Percentiles rank a stretch among this genome's conserved stretches.
Conservation (phyloP, 345 rosid species). For the Linum trigynum region DNA sequence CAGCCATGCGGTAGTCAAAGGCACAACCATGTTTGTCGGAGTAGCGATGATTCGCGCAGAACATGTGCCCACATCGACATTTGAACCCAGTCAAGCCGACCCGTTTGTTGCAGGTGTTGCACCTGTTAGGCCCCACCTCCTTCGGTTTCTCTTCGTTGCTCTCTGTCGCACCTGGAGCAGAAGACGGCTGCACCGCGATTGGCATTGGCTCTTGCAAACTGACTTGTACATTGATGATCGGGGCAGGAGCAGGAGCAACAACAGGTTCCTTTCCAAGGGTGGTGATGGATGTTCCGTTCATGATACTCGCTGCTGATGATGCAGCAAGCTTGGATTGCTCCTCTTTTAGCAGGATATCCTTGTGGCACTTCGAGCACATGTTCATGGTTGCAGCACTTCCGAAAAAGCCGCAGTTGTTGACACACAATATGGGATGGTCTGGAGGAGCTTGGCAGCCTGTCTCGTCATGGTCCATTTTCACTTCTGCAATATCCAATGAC, state of each 20-base stretch:
- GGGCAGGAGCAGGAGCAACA: neutral
- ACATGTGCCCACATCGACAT: constrained; percentile 15
- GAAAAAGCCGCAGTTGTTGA: constrained; percentile 15
- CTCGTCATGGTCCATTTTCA: constrained; percentile 15
- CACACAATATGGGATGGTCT: constrained; percentile 12
- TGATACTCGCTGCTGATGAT: neutral
- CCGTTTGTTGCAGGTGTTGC: constrained; percentile 17
- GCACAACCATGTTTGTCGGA: constrained; percentile 15
- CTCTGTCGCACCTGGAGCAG: neutral
- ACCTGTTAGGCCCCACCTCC: constrained; percentile 10
- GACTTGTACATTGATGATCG: neutral
- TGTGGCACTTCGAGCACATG: constrained; percentile 19
- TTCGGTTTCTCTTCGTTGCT: neutral
- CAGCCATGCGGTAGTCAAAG: constrained; percentile 13
- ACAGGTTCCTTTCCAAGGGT: neutral
- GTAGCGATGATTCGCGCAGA: constrained; percentile 15
- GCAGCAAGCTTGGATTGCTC: constrained; percentile 11
- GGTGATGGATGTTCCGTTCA: neutral
- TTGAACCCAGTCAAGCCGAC: constrained; percentile 18
- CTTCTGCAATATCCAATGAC: neutral
- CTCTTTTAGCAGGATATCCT: constrained; percentile 10
- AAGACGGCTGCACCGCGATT: neutral
- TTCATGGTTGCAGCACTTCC: constrained; percentile 18
- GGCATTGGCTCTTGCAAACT: neutral
- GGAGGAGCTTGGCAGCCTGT: constrained; percentile 15